These are phyloP conservation scores for Hanseniaspora uvarum DNA, from an alignment of 1,139 yeast genomes.

Conservation along the genomic window DNA sequence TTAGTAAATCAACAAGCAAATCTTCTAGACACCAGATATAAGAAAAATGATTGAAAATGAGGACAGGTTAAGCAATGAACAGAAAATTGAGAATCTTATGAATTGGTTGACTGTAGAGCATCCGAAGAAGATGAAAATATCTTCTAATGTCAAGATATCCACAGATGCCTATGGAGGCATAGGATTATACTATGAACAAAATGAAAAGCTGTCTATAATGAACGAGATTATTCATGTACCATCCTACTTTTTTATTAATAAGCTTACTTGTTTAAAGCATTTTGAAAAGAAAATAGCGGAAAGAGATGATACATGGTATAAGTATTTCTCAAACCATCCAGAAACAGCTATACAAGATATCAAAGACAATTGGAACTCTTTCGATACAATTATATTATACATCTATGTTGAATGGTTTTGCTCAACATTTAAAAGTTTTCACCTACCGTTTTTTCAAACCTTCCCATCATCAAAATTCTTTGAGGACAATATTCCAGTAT, in stretches of 20 bases:
- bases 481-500: constrained; percentile 4
- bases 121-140: constrained; percentile 4
- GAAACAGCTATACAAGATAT: too few species aligned
- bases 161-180: constrained; percentile 19
- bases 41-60: neutral
- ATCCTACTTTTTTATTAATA: constrained; percentile 21
- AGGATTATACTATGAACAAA: constrained; percentile 29
- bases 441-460: constrained; percentile 9
- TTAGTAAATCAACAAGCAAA: neutral
- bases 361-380: constrained; percentile 4
- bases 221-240: constrained; percentile 38
- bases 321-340: neutral
- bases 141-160: neutral
- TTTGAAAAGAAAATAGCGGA: neutral
- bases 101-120: constrained; percentile 5
- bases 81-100: neutral
- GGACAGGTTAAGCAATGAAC: neutral
- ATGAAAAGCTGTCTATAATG: constrained; percentile 28
- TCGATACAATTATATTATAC: constrained; percentile 8
- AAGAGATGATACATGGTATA: neutral
- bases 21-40: neutral
- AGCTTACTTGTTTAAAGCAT: neutral
- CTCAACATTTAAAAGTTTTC: neutral
- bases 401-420: constrained; percentile 15
- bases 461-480: constrained; percentile 10